Evolutionary conservation across 345 rosid genomes (phyloP), one percentile per base, ranked within the genome.

Genomic region (Citrus hindsii): DNA sequence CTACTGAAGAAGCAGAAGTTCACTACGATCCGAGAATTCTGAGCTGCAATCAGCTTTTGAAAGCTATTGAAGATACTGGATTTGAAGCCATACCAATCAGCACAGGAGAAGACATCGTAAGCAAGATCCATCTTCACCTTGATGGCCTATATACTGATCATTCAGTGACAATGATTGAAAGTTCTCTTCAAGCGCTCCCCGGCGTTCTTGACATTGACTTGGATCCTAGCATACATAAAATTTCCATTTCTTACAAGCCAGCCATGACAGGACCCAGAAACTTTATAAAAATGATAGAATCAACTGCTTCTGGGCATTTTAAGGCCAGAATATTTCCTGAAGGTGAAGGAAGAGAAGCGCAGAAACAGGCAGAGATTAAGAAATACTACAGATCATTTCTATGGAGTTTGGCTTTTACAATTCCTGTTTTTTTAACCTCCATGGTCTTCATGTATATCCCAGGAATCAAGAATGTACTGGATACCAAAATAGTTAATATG

Each of bases 381-480:
- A 91, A 87, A 79, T 88, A 90, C 79, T 80, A 83, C 37, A 82
- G 79, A 64, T 91, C 94, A 30, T 95, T 95, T 77, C 76, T 82
- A 0, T 95, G 97, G 98, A 95, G 99, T 84, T 87, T 92, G 89
- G 84, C 92, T 77, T 95, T 95, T 75, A 90, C 99, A 0, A 78
- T 89, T 62, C 98, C 99, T 2, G 93, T 93, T 55, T 95, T 95
- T 82, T 71, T 93, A 77, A 84, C 87, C 25, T 85, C 99, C 71
- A 95, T 93, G 98, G 85, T 95, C 25, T 88, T 95, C 72, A 91
- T 88, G 96, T 91, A 90, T 76, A 85, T 95, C 46, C 97, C 97
- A 58, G 90, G 92, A 40, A 87, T 85, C 33, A 88, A 87, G 66
- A 80, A 84, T 56, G 88, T 84, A 55, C 67, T 93, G 74, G 93